Percentiles rank a stretch among this genome's conserved stretches.
Conservation (phyloP, 1,139 yeast genomes). For the Pichia cactophila region DNA sequence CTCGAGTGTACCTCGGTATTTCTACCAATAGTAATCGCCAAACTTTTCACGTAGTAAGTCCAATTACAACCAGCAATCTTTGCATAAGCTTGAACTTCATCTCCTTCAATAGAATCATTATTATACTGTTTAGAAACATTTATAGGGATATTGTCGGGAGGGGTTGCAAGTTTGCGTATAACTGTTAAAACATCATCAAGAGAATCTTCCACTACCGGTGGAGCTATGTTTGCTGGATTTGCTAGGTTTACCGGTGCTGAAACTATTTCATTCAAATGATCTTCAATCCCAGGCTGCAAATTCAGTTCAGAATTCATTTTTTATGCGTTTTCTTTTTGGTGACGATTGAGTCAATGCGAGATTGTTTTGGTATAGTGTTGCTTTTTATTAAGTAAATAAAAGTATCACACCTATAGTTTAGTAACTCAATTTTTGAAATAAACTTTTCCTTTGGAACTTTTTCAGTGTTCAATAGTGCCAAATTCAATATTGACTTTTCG, state of each 20-base stretch:
- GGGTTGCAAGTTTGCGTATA: slow-evolving; percentile 40
- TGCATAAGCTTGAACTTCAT: slow-evolving; percentile 93
- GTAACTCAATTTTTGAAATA: no score
- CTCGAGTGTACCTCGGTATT: slow-evolving; percentile 47
- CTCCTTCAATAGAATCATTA: slow-evolving; percentile 68
- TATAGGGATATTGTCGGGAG: slow-evolving; percentile 40
- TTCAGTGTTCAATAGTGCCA: neutral
- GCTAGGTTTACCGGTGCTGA: neutral
- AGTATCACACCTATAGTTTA: no score
- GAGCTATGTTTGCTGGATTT: neutral
- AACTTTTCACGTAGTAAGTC: slow-evolving; percentile 88
- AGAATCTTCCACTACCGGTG: slow-evolving; percentile 35
- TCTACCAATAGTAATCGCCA: slow-evolving; percentile 76
- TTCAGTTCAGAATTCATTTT: neutral
- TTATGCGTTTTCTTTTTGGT: neutral
- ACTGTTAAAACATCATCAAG: slow-evolving; percentile 48
- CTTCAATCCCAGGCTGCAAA: neutral
- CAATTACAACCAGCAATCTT: slow-evolving; percentile 89
- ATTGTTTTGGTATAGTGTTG: no score
- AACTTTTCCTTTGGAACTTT: no score
- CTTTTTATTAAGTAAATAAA: no score
- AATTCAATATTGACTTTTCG: neutral
- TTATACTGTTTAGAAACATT: slow-evolving; percentile 38
- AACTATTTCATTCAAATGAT: neutral
- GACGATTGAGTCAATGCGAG: neutral